Evolutionary conservation across 495 filamentous ascomycete genomes (phyloP).

Genomic region (Neurospora terricola): DNA sequence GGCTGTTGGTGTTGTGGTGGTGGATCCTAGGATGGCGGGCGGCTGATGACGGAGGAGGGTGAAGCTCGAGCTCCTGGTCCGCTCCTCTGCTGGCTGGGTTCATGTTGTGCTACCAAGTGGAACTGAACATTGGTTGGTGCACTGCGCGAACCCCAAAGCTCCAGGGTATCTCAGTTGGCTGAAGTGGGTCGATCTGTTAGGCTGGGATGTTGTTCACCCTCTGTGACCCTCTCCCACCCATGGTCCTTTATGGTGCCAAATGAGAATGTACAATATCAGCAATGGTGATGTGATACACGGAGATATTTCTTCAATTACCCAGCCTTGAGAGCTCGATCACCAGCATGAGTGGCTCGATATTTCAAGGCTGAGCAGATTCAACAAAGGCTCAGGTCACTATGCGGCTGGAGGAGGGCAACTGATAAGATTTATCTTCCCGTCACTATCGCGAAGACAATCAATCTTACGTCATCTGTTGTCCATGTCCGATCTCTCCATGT

Average conservation of each 20-base stretch:
- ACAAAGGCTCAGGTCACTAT: background rate
- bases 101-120: background rate
- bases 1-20: constrained; percentile 12
- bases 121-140: background rate
- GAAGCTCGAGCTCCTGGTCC: background rate
- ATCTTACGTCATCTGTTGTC: background rate
- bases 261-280: background rate
- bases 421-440: background rate
- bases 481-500: background rate
- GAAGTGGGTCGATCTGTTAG: background rate
- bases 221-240: background rate
- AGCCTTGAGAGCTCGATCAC: background rate
- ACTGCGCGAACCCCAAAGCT: background rate
- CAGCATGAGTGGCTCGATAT: background rate
- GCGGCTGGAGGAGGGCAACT: background rate
- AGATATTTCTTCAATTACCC: background rate
- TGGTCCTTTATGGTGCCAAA: background rate
- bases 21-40: background rate
- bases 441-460: background rate
- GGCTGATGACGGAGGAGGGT: constrained; percentile 5
- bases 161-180: background rate
- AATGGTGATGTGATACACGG: background rate
- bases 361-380: background rate
- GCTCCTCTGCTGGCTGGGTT: background rate
- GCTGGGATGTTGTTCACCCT: background rate